Evolutionary conservation across 2,329 filamentous ascomycete species (phyloP).

Genomic region (Sporothrix pseudoabietina): DNA sequence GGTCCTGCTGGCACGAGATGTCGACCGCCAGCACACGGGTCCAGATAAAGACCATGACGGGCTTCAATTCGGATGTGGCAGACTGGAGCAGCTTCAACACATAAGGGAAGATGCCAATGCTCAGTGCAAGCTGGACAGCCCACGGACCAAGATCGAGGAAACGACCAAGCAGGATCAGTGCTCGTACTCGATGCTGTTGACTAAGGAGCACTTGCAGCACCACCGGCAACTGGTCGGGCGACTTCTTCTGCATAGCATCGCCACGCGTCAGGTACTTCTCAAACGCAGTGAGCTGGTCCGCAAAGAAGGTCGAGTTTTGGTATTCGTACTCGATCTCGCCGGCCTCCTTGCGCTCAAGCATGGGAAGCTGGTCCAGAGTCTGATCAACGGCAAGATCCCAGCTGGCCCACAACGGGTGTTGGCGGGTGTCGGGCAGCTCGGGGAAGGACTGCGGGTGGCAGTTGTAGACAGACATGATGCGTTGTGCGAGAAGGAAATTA

Average conservation of each 20-base stretch:
- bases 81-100: conserved; percentile 97
- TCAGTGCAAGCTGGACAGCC: conserved; percentile 97
- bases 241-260: conserved; percentile 76
- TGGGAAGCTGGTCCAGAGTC: conserved; percentile 85
- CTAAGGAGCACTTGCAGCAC: conserved; percentile 94
- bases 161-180: conserved; percentile 85
- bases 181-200: conserved; percentile 89
- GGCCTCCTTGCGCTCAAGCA: conserved; percentile 76
- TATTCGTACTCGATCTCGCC: conserved; percentile 83
- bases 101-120: conserved; percentile 98
- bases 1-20: conserved; percentile 85
- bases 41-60: conserved; percentile 99
- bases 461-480: conserved; percentile 94
- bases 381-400: conserved; percentile 98
- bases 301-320: conserved; percentile 92
- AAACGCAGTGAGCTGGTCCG: conserved; percentile 94
- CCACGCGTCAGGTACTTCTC: conserved; percentile 89
- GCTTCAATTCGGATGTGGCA: conserved; percentile 89
- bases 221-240: conserved; percentile 92
- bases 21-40: conserved; percentile 93
- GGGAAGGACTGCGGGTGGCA: conserved; percentile 94
- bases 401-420: conserved; percentile 93
- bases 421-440: conserved; percentile 87
- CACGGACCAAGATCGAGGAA: conserved; percentile 95
- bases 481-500: conserved; percentile 91